These are phyloP conservation scores for Talaromyces islandicus DNA, from an alignment of 2,329 filamentous ascomycete species.

Conservation along the genomic window DNA sequence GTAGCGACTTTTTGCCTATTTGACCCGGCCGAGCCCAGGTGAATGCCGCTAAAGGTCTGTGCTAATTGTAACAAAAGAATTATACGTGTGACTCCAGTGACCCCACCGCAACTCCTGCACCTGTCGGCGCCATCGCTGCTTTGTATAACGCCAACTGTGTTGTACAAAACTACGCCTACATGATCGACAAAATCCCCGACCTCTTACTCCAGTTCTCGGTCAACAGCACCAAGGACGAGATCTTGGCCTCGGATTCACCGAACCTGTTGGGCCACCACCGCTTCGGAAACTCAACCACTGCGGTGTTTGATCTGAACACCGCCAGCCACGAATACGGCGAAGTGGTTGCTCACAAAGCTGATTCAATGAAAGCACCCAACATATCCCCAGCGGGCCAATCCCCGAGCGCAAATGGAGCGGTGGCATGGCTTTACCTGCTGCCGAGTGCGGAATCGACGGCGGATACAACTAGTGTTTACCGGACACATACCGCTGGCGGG, in stretches of 20 bases:
- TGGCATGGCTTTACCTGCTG: conserved; percentile 2
- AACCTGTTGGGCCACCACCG: conserved; percentile 2
- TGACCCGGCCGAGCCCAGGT: background rate
- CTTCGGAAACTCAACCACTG: background rate
- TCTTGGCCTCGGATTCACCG: background rate
- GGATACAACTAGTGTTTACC: background rate
- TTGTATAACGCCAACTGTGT: conserved; percentile 2
- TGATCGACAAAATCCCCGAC: conserved; percentile 1
- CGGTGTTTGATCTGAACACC: conserved; percentile 4
- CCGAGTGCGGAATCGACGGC: background rate
- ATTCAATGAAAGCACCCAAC: background rate
- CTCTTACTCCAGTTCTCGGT: background rate
- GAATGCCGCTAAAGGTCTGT: background rate
- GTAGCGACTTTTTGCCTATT: background rate
- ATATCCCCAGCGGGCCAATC: background rate
- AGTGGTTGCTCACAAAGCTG: conserved; percentile 1
- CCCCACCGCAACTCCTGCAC: background rate
- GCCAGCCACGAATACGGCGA: background rate
- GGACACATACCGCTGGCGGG: background rate
- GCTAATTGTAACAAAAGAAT: background rate
- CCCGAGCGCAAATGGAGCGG: conserved; percentile 1
- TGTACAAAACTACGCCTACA: background rate
- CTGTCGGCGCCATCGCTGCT: background rate
- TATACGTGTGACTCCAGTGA: background rate
- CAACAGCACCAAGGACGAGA: background rate